Evolutionary conservation across 2,329 filamentous ascomycete species (phyloP).

Genomic region (Chaetomiaceae sp.): DNA sequence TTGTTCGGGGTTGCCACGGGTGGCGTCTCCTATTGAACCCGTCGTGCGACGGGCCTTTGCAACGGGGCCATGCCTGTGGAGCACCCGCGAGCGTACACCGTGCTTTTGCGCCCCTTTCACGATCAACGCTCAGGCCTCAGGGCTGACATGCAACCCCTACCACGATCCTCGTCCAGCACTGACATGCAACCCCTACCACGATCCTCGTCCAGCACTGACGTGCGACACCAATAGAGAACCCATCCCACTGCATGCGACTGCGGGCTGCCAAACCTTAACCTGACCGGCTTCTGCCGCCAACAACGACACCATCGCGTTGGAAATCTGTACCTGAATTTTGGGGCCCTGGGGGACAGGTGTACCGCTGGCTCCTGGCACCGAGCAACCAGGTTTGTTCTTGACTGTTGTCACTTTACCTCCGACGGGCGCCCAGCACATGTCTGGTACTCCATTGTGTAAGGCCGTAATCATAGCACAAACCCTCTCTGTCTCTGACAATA

Average conservation of each 20-base stretch:
- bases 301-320: background rate
- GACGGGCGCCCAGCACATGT: constrained; percentile 6
- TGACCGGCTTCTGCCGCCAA: background rate
- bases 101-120: no score
- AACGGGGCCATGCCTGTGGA: no score
- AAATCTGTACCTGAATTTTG: background rate
- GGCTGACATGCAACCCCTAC: no score
- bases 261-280: background rate
- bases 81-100: no score
- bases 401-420: constrained; percentile 11
- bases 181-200: no score
- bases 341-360: background rate
- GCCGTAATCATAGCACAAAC: constrained; percentile 12
- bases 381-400: background rate
- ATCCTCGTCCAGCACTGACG: background rate
- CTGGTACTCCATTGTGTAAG: constrained; percentile 13
- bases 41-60: constrained; percentile 1
- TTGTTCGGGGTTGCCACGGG: background rate
- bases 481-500: constrained; percentile 5
- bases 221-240: background rate
- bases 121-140: no score
- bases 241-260: background rate
- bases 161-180: no score
- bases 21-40: background rate
- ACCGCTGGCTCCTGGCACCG: background rate